Evolutionary conservation across 2,329 filamentous ascomycete genomes (phyloP), one percentile per base, ranked within the genome.

Genomic region (Bipolaris gigantea): DNA sequence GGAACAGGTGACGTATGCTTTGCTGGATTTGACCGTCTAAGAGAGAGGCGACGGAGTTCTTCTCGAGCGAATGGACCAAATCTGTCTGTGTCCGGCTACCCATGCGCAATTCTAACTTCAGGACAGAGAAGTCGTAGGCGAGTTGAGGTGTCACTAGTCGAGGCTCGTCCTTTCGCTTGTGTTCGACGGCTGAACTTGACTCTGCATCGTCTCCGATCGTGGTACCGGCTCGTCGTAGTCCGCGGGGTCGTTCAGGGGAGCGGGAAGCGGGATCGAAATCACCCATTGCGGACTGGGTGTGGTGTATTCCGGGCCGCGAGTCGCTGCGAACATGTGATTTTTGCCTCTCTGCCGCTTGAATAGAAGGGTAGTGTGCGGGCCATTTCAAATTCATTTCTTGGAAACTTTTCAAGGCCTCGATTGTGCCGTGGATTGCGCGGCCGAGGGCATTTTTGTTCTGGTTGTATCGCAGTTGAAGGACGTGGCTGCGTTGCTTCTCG

Each of bases 401-500:
- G 53, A 99, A 82, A 55, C 85, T 85, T 73, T 89, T 88, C 61
- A 99, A 78, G 2, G 91, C 85, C 56, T 97, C 91, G 53, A 97
- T 85, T 8, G 92, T 93, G 63, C 87, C 85, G 68, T 87, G 89
- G 70, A 99, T 97, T 13, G 92, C 89, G 55, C 92, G 88, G 39
- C 86, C 90, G n/a, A 99, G 84, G 30, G 89, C 86, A 5, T 87
- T 89, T 55, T 92, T 87, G 73, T 97, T 96, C 67, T 91, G 86
- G 75, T 97, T 97, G 77, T 96, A 97, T 81, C 90, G 90, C 61
- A 97, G 83, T 77, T 97, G 94, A 70, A 96, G 89, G 44, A 97
- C 86, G 75, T 96, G 90, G 69, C 88, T 89, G 34, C 90, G 62
- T 84, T 73, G 83, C 66, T 83, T 83, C 69, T 90, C 88, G 60